Evolutionary conservation across 495 filamentous ascomycete species (phyloP).

Genomic region (Podospora bellae-mahoneyi): DNA sequence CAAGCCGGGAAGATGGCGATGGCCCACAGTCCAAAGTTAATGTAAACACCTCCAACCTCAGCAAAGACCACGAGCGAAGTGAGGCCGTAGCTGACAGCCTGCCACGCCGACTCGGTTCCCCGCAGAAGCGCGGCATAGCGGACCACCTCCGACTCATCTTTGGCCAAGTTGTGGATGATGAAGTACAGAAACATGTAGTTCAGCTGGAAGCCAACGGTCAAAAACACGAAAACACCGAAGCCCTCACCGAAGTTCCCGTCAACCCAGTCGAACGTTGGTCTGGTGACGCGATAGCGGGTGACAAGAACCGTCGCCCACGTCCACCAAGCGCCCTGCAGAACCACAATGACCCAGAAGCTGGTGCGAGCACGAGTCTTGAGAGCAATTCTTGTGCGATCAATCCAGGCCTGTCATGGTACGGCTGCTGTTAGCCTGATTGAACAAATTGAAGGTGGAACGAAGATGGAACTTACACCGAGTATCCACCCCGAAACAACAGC

Average conservation of each 20-base stretch:
- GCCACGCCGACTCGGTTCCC: constrained; percentile 60
- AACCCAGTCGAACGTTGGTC: constrained; percentile 57
- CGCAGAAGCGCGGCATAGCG: constrained; percentile 59
- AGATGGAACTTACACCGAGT: constrained; percentile 38
- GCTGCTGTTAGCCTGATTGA: background rate
- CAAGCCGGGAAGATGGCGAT: constrained; percentile 56
- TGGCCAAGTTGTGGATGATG: constrained; percentile 56
- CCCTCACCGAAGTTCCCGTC: constrained; percentile 53
- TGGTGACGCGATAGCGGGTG: constrained; percentile 48
- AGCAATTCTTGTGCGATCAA: constrained; percentile 50
- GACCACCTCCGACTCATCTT: constrained; percentile 54
- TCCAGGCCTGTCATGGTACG: constrained; percentile 30
- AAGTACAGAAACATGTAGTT: constrained; percentile 67
- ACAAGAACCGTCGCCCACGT: constrained; percentile 57
- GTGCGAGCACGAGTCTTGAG: constrained; percentile 48
- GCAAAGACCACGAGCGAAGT: constrained; percentile 55
- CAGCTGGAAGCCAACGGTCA: constrained; percentile 58
- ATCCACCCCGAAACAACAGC: constrained; percentile 57
- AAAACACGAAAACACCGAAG: constrained; percentile 57
- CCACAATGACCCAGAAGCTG: constrained; percentile 43
- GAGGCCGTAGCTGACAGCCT: constrained; percentile 60
- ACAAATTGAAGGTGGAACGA: background rate
- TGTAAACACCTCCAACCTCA: constrained; percentile 56
- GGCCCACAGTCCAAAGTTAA: constrained; percentile 62
- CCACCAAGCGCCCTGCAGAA: constrained; percentile 59